Percentiles rank a stretch among this genome's conserved stretches.
Evolutionary conservation across 2,329 filamentous ascomycete species (phyloP).

Genomic region (Atkinsonella hypoxylon): DNA sequence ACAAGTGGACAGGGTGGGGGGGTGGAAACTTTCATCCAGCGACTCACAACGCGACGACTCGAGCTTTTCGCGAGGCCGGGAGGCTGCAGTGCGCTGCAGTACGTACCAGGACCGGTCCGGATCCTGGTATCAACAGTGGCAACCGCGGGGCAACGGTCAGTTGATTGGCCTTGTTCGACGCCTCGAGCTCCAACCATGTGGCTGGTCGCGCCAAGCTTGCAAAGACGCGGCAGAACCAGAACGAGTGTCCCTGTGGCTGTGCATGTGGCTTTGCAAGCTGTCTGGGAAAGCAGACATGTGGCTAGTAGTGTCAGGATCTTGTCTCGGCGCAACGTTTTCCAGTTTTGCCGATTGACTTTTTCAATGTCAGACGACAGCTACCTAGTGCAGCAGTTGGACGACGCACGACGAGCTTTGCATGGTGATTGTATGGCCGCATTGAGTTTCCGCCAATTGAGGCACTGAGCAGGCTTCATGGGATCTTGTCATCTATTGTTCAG

Average conservation of each 20-base stretch:
- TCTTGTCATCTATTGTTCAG: too few species aligned
- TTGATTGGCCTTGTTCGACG: constrained; percentile 28
- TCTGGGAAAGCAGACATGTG: not conserved
- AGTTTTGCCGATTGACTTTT: constrained; percentile 16
- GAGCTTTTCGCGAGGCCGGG: constrained; percentile 6
- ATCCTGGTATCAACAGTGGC: constrained; percentile 35
- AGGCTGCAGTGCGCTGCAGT: constrained; percentile 1
- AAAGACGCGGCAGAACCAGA: constrained; percentile 6
- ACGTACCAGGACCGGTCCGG: constrained; percentile 11
- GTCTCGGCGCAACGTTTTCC: constrained; percentile 15
- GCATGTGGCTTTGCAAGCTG: not conserved
- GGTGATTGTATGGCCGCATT: not conserved
- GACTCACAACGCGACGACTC: constrained; percentile 13
- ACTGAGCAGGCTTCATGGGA: not conserved
- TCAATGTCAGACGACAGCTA: constrained; percentile 1
- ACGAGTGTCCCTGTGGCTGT: constrained; percentile 8
- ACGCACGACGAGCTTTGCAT: not conserved
- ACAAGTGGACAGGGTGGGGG: not conserved
- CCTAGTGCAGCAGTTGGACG: not conserved
- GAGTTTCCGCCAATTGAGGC: constrained; percentile 1
- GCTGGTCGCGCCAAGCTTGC: constrained; percentile 14
- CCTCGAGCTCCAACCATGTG: constrained; percentile 14
- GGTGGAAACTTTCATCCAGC: constrained; percentile 4
- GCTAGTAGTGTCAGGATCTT: not conserved
- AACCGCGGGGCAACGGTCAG: constrained; percentile 43